Evolutionary conservation across 352 stramenopile species (phyloP).

Genomic region (Phytophthora ramorum): DNA sequence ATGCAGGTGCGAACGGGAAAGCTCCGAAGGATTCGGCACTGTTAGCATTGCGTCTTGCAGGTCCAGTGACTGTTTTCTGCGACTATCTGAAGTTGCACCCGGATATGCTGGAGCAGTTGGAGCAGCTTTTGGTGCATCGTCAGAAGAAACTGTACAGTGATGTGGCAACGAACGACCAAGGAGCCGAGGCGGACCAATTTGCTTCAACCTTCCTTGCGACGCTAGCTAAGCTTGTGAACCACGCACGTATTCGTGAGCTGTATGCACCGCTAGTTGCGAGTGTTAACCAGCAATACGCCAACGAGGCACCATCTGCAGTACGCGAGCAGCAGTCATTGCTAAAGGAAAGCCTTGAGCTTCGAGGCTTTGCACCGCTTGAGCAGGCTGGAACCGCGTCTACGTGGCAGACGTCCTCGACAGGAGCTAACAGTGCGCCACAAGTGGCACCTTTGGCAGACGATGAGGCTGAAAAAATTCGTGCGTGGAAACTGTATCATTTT

Average conservation of each 20-base stretch:
- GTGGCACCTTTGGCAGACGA: constrained; percentile 43
- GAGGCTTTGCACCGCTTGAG: constrained; percentile 67
- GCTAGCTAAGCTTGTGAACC: constrained; percentile 67
- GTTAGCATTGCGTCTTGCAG: constrained; percentile 48
- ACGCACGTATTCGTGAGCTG: constrained; percentile 48
- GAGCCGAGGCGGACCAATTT: constrained; percentile 31
- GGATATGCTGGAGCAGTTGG: constrained; percentile 51
- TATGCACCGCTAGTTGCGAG: constrained; percentile 40
- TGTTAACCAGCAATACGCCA: constrained; percentile 9
- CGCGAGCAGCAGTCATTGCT: constrained; percentile 55
- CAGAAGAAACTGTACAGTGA: constrained; percentile 40
- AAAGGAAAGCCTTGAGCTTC: constrained; percentile 80
- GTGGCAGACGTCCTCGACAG: constrained; percentile 24
- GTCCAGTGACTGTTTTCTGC: constrained; percentile 69
- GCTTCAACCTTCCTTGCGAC: constrained; percentile 50
- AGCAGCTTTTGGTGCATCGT: constrained; percentile 35
- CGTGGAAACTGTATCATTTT: constrained; percentile 72
- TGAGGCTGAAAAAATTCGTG: constrained; percentile 58
- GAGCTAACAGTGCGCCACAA: constrained; percentile 17
- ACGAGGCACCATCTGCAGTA: constrained; percentile 32
- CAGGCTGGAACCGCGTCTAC: constrained; percentile 11
- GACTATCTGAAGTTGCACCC: constrained; percentile 69
- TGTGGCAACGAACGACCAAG: constrained; percentile 28
- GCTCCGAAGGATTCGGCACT: constrained; percentile 28
- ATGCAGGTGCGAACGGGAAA: constrained; percentile 18